Evolutionary conservation across 805 yeast genomes (phyloP).

Genomic region (Lipomyces starkeyi): DNA sequence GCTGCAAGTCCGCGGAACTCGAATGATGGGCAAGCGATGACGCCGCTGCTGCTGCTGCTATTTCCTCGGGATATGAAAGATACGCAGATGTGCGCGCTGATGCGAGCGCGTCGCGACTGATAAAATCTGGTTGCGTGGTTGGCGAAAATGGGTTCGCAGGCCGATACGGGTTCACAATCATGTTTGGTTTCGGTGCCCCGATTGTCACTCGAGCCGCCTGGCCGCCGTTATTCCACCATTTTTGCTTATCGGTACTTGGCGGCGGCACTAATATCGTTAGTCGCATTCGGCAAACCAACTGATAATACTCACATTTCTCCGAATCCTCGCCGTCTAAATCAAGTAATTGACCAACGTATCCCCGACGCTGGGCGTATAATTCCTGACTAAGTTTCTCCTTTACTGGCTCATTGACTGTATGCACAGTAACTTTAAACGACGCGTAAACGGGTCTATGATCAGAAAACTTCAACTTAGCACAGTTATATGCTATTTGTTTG

Average conservation of each 20-base stretch:
- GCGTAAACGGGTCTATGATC: slow-evolving; percentile 96
- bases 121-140: slow-evolving; percentile 60
- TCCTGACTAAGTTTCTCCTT: slow-evolving; percentile 62
- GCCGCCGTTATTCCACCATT: slow-evolving; percentile 94
- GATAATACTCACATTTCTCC: slow-evolving; percentile 15
- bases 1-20: neutral
- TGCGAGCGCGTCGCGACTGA: slow-evolving; percentile 13
- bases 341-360: slow-evolving; percentile 47
- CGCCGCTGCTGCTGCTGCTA: slow-evolving; percentile 16
- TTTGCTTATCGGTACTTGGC: slow-evolving; percentile 78
- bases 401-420: slow-evolving; percentile 67
- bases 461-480: slow-evolving; percentile 64
- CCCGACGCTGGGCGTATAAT: slow-evolving; percentile 64
- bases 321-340: slow-evolving; percentile 36
- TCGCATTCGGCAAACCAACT: neutral
- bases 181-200: slow-evolving; percentile 49
- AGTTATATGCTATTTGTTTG: slow-evolving; percentile 70
- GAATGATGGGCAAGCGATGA: neutral
- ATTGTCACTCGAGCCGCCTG: slow-evolving; percentile 71
- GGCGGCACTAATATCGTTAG: slow-evolving; percentile 66
- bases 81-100: slow-evolving; percentile 5
- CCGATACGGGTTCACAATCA: slow-evolving; percentile 69
- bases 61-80: slow-evolving; percentile 1
- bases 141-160: slow-evolving; percentile 75
- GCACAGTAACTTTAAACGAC: slow-evolving; percentile 68